phyloP scores from a whole-genome alignment of 257 asterid species.

The Salvia miltiorrhiza region DNA sequence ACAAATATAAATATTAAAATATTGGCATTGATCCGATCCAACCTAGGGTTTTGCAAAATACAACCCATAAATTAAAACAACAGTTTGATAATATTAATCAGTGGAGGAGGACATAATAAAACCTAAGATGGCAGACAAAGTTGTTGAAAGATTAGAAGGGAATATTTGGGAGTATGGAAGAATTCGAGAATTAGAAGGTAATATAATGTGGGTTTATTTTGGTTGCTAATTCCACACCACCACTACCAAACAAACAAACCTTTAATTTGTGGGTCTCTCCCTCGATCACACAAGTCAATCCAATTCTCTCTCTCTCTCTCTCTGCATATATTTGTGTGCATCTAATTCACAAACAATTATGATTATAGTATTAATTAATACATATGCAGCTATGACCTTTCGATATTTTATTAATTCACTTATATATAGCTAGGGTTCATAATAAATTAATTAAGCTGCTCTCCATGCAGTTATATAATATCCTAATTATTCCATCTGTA shows the following conservation, averaged over 20 bases:
- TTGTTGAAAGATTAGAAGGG: slow-evolving; percentile 65
- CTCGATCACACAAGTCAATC: slow-evolving; percentile 37
- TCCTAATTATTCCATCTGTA: background rate
- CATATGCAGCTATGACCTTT: background rate
- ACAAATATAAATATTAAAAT: background rate
- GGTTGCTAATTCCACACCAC: slow-evolving; percentile 27
- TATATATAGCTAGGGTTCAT: background rate
- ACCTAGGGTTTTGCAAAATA: slow-evolving; percentile 62
- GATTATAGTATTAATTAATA: background rate
- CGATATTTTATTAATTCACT: background rate
- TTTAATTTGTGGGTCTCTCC: slow-evolving; percentile 34
- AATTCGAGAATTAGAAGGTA: slow-evolving; percentile 65
- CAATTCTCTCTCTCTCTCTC: slow-evolving; percentile 22
- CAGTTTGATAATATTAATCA: slow-evolving; percentile 11
- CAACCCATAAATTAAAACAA: background rate
- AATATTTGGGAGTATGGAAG: slow-evolving; percentile 70
- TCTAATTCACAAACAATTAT: no score
- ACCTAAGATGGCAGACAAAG: slow-evolving; percentile 64
- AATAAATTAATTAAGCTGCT: background rate
- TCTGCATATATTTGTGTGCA: slow-evolving; percentile 15
- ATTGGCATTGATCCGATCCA: no score
- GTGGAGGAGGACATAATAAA: slow-evolving; percentile 63
- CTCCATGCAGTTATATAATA: background rate
- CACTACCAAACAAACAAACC: slow-evolving; percentile 48
- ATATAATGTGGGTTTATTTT: slow-evolving; percentile 60